phyloP scores from a whole-genome alignment of 2,329 filamentous ascomycete species.

The Arthrobotrys conoides region DNA sequence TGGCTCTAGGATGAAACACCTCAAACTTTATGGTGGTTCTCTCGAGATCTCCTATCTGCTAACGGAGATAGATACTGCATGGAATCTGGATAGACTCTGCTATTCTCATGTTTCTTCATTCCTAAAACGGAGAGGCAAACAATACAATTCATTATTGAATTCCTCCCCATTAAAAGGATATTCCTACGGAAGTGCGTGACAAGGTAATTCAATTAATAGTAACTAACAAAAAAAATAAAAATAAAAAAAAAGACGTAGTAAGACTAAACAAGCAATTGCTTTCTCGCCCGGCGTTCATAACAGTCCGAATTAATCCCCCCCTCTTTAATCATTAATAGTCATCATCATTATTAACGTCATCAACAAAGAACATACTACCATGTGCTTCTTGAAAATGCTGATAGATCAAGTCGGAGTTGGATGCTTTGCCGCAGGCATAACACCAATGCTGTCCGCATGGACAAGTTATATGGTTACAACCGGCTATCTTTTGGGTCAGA shows the following conservation, averaged over 20 bases:
- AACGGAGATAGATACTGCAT: neutral
- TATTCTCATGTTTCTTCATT: neutral
- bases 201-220: neutral
- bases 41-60: neutral
- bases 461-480: conserved; percentile 68
- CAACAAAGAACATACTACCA: conserved; percentile 62
- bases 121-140: neutral
- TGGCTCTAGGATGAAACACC: neutral
- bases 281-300: no score
- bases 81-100: neutral
- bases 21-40: neutral
- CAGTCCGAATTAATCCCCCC: neutral
- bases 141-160: neutral
- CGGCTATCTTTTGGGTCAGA: conserved; percentile 66
- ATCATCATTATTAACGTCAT: conserved; percentile 28
- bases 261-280: no score
- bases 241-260: no score
- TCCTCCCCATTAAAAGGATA: neutral
- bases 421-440: conserved; percentile 67
- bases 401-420: conserved; percentile 65
- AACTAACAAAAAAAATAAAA: neutral
- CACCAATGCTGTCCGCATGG: conserved; percentile 67
- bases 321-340: conserved; percentile 1
- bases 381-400: conserved; percentile 66
- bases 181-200: neutral